Percentiles rank a stretch among this genome's conserved stretches.
Conservation (phyloP, 306 rosid species). For the Vicia sativa region DNA sequence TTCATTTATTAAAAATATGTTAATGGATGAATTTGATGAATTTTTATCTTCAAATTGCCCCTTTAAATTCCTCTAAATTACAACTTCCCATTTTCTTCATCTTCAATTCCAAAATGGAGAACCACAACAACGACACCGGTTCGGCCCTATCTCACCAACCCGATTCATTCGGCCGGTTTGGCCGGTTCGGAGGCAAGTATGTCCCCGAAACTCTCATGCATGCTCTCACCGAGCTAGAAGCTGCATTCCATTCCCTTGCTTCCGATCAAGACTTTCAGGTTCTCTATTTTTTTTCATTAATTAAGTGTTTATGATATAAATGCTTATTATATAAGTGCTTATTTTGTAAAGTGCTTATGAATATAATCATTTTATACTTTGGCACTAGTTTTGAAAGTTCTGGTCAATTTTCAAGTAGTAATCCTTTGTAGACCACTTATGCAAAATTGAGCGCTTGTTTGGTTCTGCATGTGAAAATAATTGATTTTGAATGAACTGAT, state of each 20-base stretch:
- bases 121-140: slow-evolving; percentile 29
- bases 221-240: slow-evolving; percentile 77
- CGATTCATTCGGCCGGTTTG: slow-evolving; percentile 81
- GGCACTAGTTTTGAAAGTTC: background rate
- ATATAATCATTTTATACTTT: background rate
- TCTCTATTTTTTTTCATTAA: background rate
- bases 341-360: too few species aligned
- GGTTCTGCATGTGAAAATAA: too few species aligned
- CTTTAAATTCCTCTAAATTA: background rate
- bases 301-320: too few species aligned
- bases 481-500: too few species aligned
- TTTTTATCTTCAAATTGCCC: too few species aligned
- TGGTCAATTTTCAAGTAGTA: background rate
- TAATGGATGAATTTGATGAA: too few species aligned
- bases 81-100: background rate
- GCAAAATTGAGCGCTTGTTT: too few species aligned
- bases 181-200: slow-evolving; percentile 82
- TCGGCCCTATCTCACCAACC: slow-evolving; percentile 50
- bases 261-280: slow-evolving; percentile 71
- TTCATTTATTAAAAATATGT: too few species aligned
- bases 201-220: slow-evolving; percentile 89
- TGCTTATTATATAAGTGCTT: too few species aligned
- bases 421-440: background rate
- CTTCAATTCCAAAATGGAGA: slow-evolving; percentile 46
- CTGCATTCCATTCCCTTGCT: slow-evolving; percentile 67